Evolutionary conservation across 225 moss, liverwort and hornwort species (phyloP), one percentile per base, ranked within the genome.

Genomic region (Thuidium tamariscinum): DNA sequence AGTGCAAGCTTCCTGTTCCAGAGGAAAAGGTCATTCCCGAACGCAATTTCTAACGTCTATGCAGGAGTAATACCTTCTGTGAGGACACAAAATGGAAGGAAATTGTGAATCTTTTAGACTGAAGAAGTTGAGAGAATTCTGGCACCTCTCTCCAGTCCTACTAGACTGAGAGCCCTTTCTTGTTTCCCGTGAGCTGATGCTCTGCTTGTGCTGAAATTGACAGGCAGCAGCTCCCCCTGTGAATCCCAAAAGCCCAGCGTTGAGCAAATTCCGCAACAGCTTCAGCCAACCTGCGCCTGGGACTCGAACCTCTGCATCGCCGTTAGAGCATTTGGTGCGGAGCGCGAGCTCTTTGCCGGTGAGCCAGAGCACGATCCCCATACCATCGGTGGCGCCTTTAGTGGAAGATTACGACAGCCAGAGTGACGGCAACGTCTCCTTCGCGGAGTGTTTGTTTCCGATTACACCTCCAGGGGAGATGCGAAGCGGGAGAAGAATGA

Each of bases 391-490:
- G 80, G 27, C 76, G 46, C 83, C 91, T 5, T 55, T 85, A 73
- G 84, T 52, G 56, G 70, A 66, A 83, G 87, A 85, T 49, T 83
- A 72, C 81, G 77, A 87, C 81, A 82, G 85, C 77, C 87, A 90
- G 67, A 87, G 70, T 74, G 93, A 90, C 30, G 90, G 82, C 69
- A 87, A 91, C 41, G 89, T 93, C 44, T 90, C 91, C 42, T 91
- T 91, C 56, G 93, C 93, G 46, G 93, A 93, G 66, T 83, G 89
- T 57, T 51, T 93, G 83, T 93, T 91, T 78, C 93, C 93, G 39
- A 56, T 89, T 21, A 86, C 93, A 39, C 89, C 93, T 20, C 82
- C 89, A 6, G 81, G 66, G 13, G 87, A 86, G 44, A 68, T 66
- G 13, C 73, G 70, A 23, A 61, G 42, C 16, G 84, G 74, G 41